Base-by-base conservation (phyloP, 1,139 yeast species). In the Candida gigantensis region DNA sequence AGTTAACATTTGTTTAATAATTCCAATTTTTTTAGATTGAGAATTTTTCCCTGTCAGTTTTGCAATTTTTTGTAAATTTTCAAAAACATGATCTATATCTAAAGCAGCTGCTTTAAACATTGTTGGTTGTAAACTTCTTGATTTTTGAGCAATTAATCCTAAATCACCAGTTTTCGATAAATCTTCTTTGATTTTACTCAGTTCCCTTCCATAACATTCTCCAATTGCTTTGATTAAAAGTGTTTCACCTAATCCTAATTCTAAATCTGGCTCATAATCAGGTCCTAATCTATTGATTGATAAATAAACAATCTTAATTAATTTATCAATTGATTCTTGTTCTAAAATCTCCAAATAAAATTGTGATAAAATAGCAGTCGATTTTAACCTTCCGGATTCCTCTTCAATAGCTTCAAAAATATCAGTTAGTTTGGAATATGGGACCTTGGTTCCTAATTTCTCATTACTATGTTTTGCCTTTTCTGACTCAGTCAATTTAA, bases 201-300 rank as follows among this genome's bases (percentile, higher is more conserved):
- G 51, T 0, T 89, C 73, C 41, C 96, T 72, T 1, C 98, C 98
- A 13, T 95, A 90, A 37, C 96, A 80, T 53, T 87, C 96, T 30
- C 90, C 80, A 30, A 92, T 79, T 0, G 98, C 94, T 55, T 90
- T 92, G 53, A 89, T 79, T 27, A 92, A 67, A 12, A 92, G 58
- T 0, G 94, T 81, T 57, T 92, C 98, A 10, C 98, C 99, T 3
- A 92, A 72, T 0, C 98, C 97, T 24, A 92, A 65, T 53, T 92
- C 98, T 43, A 90, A 67, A 27, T 94, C 96, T 0, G 75, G 75
- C 52, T 88, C 96, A 55, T 92, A 92, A 55, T 92, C 98, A 0
- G 98, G 98, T 0, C 97, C 97, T 11, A 92, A 68, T 39, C 94
- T 68, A 56, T 90, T 90, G 53, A 90, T 89, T 59, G 85, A 86